These are phyloP conservation scores for Pyropia haitanensis DNA, from an alignment of 23 red algal genomes.

Conservation along the genomic window DNA sequence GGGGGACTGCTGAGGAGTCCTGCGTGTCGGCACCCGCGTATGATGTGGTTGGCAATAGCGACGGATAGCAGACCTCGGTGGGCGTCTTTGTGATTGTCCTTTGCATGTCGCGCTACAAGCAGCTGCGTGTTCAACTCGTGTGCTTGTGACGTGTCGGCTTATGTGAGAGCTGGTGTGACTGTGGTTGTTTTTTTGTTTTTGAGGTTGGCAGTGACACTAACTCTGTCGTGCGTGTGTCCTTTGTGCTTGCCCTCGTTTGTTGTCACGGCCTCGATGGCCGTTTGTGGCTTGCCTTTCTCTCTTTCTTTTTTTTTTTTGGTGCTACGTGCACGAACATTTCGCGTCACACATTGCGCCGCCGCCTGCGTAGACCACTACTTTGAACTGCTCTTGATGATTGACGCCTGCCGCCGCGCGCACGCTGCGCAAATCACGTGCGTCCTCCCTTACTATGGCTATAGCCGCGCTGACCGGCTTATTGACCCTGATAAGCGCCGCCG, in stretches of 20 bases:
- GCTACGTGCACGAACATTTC: too few species aligned
- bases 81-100: too few species aligned
- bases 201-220: too few species aligned
- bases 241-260: background rate
- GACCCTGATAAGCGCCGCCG: constrained; percentile 81
- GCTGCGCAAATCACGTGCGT: constrained; percentile 85
- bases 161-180: too few species aligned
- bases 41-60: background rate
- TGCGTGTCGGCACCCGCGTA: too few species aligned
- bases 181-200: too few species aligned
- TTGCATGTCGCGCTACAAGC: too few species aligned
- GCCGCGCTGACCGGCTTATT: constrained; percentile 86
- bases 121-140: too few species aligned
- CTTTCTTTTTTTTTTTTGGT: background rate
- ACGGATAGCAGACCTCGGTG: too few species aligned
- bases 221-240: background rate
- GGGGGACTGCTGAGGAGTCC: too few species aligned
- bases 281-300: background rate
- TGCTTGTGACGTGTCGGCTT: too few species aligned
- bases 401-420: constrained; percentile 89
- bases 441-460: constrained; percentile 91
- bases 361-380: constrained; percentile 52
- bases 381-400: constrained; percentile 95
- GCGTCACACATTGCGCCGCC: background rate
- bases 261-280: background rate